Percentiles rank a stretch among this genome's conserved stretches.
phyloP scores from a whole-genome alignment of 2,329 filamentous ascomycete species.

The Elsinoe arachidis region DNA sequence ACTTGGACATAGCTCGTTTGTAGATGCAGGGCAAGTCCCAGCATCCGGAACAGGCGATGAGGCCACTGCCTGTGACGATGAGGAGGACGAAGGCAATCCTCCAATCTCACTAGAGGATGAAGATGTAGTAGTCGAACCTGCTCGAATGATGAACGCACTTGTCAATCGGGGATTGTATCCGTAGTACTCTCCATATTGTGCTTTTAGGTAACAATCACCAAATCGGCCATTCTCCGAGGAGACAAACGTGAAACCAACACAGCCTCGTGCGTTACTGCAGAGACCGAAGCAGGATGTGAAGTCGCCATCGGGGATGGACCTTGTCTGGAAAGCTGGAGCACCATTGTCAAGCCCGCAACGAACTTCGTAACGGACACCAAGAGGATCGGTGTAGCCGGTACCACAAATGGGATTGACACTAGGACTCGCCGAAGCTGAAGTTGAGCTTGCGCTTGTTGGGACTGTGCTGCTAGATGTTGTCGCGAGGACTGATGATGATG shows the following conservation, averaged over 20 bases:
- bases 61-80: not conserved
- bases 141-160: not conserved
- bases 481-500: conserved; percentile 4
- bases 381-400: conserved; percentile 4
- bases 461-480: not conserved
- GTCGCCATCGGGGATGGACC: conserved; percentile 7
- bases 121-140: not conserved
- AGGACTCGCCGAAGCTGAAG: not conserved
- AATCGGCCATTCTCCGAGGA: conserved; percentile 8
- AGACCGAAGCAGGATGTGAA: conserved; percentile 17
- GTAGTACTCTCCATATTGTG: conserved; percentile 7
- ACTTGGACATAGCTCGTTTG: not conserved
- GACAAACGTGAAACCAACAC: conserved; percentile 15
- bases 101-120: not conserved
- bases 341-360: not conserved
- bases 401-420: conserved; percentile 2
- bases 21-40: not conserved
- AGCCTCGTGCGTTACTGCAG: conserved; percentile 16
- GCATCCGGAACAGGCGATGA: not conserved
- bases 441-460: not conserved
- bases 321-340: conserved; percentile 6
- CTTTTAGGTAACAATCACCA: conserved; percentile 1
- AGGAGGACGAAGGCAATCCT: not conserved
- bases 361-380: conserved; percentile 9
- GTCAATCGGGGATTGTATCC: not conserved